Percentiles rank a stretch among this genome's conserved stretches.
Conservation (phyloP, 345 rosid genomes). For the Garcia nutans region DNA sequence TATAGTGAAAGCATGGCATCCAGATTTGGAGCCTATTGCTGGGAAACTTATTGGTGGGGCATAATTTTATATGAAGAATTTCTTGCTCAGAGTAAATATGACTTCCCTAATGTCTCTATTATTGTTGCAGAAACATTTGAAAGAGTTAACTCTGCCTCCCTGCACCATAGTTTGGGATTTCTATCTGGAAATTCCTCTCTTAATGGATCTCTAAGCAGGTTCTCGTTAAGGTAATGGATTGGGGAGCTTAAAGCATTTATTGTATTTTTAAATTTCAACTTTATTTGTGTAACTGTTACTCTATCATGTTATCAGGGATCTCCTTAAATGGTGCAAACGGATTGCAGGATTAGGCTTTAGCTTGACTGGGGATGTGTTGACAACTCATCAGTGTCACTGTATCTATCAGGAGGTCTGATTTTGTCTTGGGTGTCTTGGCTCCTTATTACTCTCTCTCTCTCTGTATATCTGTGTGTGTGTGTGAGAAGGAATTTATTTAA, state of each 20-base stretch:
- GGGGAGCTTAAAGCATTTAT: neutral
- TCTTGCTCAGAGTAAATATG: conserved; percentile 8
- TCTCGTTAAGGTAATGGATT: conserved; percentile 61
- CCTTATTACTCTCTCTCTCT: neutral
- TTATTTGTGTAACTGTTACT: conserved; percentile 16
- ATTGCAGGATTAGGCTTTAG: conserved; percentile 43
- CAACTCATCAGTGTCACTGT: conserved; percentile 46
- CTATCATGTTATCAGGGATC: conserved; percentile 66
- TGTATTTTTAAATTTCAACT: neutral
- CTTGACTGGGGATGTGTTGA: conserved; percentile 27
- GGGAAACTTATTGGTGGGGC: conserved; percentile 69
- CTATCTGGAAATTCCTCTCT: conserved; percentile 37
- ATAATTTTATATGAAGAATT: conserved; percentile 11
- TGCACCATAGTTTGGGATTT: conserved; percentile 34
- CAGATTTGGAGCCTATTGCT: conserved; percentile 56
- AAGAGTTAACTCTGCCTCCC: conserved; percentile 42
- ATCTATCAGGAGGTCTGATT: conserved; percentile 74
- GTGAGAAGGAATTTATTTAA: neutral
- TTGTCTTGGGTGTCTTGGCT: neutral
- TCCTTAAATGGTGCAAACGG: conserved; percentile 92
- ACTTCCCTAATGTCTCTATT: conserved; percentile 21
- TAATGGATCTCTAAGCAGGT: conserved; percentile 44
- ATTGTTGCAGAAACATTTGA: conserved; percentile 64
- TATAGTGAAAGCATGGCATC: conserved; percentile 66
- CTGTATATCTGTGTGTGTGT: neutral